Percentiles rank a stretch among this genome's conserved stretches.
Evolutionary conservation across 2,329 filamentous ascomycete genomes (phyloP).

Genomic region (Teratosphaeria epicoccoides): DNA sequence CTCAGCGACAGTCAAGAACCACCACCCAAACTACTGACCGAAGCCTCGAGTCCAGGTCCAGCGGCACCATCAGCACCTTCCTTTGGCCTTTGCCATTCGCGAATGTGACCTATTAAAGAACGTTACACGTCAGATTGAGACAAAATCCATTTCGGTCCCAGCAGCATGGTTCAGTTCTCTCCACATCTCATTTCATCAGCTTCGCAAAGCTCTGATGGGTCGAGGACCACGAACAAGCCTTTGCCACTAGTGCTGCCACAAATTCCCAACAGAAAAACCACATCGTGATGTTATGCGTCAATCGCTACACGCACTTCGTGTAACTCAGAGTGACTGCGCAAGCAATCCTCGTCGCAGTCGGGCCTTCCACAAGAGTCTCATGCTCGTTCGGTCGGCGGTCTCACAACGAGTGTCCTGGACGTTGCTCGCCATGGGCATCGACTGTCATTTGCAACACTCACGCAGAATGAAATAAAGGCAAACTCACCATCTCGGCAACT

Average conservation of each 20-base stretch:
- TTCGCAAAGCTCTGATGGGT: not conserved
- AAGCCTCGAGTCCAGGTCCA: not conserved
- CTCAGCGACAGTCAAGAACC: not conserved
- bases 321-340: not conserved
- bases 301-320: not conserved
- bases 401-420: no score
- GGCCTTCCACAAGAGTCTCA: not conserved
- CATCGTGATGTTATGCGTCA: not conserved
- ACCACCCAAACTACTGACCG: not conserved
- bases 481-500: conserved; percentile 77
- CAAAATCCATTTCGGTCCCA: not conserved
- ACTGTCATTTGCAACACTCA: not conserved
- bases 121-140: not conserved
- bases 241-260: not conserved
- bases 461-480: not conserved
- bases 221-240: not conserved
- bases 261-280: not conserved
- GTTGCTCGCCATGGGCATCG: no score
- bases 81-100: conserved; percentile 60
- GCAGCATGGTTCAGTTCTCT: not conserved
- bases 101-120: conserved; percentile 55
- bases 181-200: not conserved
- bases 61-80: conserved; percentile 17
- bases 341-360: not conserved
- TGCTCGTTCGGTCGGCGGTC: no score